Conservation (phyloP, 495 filamentous ascomycete genomes). For the Aspergillus bertholletiae region DNA sequence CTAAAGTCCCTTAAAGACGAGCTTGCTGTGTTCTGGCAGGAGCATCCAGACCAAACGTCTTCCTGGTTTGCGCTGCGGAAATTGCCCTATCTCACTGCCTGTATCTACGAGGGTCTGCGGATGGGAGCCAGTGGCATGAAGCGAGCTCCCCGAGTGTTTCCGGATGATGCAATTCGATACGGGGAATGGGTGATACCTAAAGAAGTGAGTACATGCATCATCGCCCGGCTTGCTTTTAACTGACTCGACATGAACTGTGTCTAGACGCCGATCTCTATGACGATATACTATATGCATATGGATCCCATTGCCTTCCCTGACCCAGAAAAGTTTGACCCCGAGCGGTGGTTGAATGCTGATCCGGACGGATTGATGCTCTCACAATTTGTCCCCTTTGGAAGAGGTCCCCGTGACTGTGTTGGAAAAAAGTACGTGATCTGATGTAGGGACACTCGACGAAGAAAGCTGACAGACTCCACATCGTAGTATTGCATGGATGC, state of each 20-base stretch:
- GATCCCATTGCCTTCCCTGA: no score
- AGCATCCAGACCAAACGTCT: slow-evolving; percentile 12
- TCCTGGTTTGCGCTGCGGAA: slow-evolving; percentile 26
- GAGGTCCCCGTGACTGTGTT: no score
- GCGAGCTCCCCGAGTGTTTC: neutral
- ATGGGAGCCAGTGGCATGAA: slow-evolving; percentile 21
- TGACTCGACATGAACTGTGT: no score
- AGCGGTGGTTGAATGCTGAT: no score
- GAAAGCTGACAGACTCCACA: neutral
- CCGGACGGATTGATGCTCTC: no score
- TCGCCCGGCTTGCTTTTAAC: no score
- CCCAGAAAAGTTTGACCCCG: no score
- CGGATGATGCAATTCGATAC: neutral
- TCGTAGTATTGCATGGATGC: neutral
- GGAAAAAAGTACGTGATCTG: neutral
- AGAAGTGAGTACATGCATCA: neutral
- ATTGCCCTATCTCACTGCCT: slow-evolving; percentile 44
- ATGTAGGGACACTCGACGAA: no score
- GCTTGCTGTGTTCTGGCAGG: neutral
- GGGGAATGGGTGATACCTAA: slow-evolving; percentile 2
- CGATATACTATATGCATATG: no score
- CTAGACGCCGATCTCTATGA: no score
- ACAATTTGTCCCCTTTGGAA: no score
- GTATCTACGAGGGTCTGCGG: slow-evolving; percentile 50
- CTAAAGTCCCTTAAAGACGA: neutral